These are phyloP conservation scores for Rhizodiscina lignyota DNA, from an alignment of 495 filamentous ascomycete genomes.

Conservation along the genomic window DNA sequence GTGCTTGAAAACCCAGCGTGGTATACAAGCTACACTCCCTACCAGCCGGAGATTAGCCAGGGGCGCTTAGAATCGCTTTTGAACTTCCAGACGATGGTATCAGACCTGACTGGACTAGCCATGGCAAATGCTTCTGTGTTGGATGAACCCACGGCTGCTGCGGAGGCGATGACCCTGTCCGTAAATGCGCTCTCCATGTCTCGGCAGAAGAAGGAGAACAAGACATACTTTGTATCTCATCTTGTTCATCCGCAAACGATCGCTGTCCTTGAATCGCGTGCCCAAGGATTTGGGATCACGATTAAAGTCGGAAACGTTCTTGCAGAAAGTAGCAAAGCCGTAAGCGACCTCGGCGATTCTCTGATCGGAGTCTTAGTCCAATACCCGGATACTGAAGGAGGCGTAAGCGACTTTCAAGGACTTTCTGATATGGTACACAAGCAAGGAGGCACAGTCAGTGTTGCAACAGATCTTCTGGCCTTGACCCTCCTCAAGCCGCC, in stretches of 20 bases:
- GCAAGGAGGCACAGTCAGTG: slow-evolving; percentile 66
- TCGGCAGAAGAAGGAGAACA: slow-evolving; percentile 57
- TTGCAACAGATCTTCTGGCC: slow-evolving; percentile 83
- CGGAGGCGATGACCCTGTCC: slow-evolving; percentile 95
- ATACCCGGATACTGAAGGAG: slow-evolving; percentile 85
- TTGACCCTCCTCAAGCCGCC: slow-evolving; percentile 82
- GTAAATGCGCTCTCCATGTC: slow-evolving; percentile 55
- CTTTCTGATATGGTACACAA: slow-evolving; percentile 67
- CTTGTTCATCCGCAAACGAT: slow-evolving; percentile 81
- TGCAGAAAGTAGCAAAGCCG: slow-evolving; percentile 37
- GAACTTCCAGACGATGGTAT: slow-evolving; percentile 92
- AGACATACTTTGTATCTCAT: slow-evolving; percentile 70
- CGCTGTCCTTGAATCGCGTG: slow-evolving; percentile 69
- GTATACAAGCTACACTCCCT: slow-evolving; percentile 98
- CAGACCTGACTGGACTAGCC: slow-evolving; percentile 74
- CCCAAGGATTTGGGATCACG: slow-evolving; percentile 85
- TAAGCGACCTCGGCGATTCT: slow-evolving; percentile 64
- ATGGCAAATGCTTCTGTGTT: slow-evolving; percentile 90
- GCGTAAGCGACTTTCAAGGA: slow-evolving; percentile 54
- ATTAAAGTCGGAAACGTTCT: slow-evolving; percentile 58
- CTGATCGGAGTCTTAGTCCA: slow-evolving; percentile 85
- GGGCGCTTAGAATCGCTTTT: slow-evolving; percentile 64
- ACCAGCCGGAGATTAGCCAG: slow-evolving; percentile 97
- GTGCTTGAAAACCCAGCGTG: slow-evolving; percentile 86
- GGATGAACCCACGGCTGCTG: slow-evolving; percentile 87